Base-by-base conservation (phyloP, 2,329 filamentous ascomycete genomes). In the Taxawa tesnikishii region DNA sequence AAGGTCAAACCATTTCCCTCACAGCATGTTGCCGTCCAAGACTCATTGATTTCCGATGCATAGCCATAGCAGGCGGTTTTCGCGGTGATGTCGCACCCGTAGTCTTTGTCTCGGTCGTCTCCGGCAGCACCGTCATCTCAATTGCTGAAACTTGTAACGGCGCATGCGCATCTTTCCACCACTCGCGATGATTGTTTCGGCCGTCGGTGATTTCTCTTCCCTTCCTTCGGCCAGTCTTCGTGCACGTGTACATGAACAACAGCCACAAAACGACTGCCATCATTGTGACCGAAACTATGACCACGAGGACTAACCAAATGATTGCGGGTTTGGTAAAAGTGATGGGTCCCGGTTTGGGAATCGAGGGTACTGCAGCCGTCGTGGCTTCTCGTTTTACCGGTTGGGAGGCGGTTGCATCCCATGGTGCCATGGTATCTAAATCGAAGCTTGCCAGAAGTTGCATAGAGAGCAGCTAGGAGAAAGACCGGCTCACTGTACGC, bases 131-230 rank as follows among this genome's bases (percentile, higher is more conserved):
- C n/a, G n/a, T n/a, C n/a, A n/a, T n/a, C n/a, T n/a, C n/a, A n/a
- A n/a, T n/a, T n/a, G n/a, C n/a, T n/a, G n/a, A n/a, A n/a, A n/a
- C n/a, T n/a, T n/a, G n/a, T n/a, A n/a, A n/a, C n/a, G 34, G 30
- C 7, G 34, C 29, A 17, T 37, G 26, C 6, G 34, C 34, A 18
- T 37, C 12, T 17, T 37, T 37, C 34, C 34, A 37, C 34, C 34
- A 37, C 17, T 29, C 18, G 3, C 9, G 9, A n/a, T 37, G 34
- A 15, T 33, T 30, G 27, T 37, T 33, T 13, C 34, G 8, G 10
- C 34, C 26, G 17, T 37, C 34, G 19, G 14, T 29, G 26, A 37
- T 16, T 10, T 18, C 19, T 11, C 29, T 21, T 2, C 38, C 38
- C n/a, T 21, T 25, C 16, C 24, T 27, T 17, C 38, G 32, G 27